These are phyloP conservation scores for Paspalum notatum DNA, from an alignment of 176 grass and related monocot genomes.

Conservation along the genomic window DNA sequence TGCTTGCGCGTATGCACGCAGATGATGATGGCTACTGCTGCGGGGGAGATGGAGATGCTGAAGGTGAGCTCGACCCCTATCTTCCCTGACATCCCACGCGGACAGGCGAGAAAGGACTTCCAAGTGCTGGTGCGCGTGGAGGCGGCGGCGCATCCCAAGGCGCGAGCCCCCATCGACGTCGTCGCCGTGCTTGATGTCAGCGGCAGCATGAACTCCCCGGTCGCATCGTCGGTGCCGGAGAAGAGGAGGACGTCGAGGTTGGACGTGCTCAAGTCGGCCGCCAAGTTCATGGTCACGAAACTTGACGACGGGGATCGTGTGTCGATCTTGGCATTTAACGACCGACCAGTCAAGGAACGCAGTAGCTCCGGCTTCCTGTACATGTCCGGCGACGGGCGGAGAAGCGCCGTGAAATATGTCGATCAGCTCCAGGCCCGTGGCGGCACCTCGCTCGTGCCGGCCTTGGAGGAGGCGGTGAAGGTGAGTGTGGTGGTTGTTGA, in stretches of 20 bases:
- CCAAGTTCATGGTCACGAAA: constrained; percentile 15
- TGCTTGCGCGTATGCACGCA: neutral
- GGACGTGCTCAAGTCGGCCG: constrained; percentile 12
- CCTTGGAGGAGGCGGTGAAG: constrained; percentile 2
- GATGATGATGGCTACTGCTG: neutral
- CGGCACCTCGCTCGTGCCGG: neutral
- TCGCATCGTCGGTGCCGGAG: neutral
- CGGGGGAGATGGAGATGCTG: neutral
- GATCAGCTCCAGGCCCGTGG: neutral
- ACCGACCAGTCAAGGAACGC: neutral
- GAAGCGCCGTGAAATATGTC: neutral
- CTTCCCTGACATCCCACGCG: neutral
- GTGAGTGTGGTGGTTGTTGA: no score
- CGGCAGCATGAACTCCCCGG: neutral
- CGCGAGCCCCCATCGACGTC: neutral
- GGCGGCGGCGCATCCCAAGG: neutral
- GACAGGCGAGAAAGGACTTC: neutral
- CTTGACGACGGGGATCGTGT: neutral
- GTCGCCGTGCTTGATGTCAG: constrained; percentile 23
- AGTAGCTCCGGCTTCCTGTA: neutral
- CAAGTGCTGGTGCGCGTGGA: constrained; percentile 11
- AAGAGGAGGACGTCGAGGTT: neutral
- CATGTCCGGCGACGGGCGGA: constrained; percentile 1
- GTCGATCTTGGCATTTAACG: constrained; percentile 20
- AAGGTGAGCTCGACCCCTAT: constrained; percentile 5